A percentile compares a stretch with the other conserved stretches of the same genome.
phyloP scores from a whole-genome alignment of 345 rosid genomes.

The Diplotaxis tenuifolia region DNA sequence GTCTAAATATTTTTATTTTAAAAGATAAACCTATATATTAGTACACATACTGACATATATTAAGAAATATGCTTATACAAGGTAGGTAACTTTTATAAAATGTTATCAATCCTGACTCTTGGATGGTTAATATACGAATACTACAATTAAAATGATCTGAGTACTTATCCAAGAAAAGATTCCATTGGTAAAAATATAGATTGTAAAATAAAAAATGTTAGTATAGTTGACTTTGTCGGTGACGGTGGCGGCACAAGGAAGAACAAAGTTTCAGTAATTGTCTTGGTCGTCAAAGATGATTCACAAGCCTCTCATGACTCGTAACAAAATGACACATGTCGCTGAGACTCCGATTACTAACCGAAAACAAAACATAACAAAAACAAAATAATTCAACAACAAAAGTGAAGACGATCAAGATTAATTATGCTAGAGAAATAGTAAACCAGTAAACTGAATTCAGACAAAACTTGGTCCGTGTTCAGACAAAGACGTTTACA shows the following conservation, averaged over 20 bases:
- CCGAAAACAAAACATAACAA: background rate
- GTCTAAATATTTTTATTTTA: background rate
- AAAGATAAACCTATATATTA: too few species aligned
- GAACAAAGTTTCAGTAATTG: too few species aligned
- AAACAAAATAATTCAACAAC: background rate
- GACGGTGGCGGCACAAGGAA: background rate
- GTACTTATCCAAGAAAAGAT: background rate
- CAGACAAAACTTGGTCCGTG: background rate
- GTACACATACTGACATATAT: background rate
- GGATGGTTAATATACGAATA: too few species aligned
- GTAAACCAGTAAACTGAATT: background rate
- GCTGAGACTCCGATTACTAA: background rate
- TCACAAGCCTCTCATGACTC: slow-evolving; percentile 24
- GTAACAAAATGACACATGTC: background rate
- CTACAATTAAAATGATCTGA: background rate
- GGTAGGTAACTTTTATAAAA: background rate
- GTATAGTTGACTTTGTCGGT: slow-evolving; percentile 7
- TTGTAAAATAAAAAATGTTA: background rate
- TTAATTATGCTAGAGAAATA: background rate
- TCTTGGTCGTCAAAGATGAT: slow-evolving; percentile 1
- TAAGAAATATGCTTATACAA: background rate
- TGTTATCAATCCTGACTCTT: background rate
- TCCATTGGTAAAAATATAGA: background rate
- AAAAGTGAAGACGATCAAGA: background rate
- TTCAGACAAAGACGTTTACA: background rate